These are phyloP conservation scores for Boletus vinaceobasis DNA, from an alignment of 768 basidiomycete genomes.

Conservation along the genomic window DNA sequence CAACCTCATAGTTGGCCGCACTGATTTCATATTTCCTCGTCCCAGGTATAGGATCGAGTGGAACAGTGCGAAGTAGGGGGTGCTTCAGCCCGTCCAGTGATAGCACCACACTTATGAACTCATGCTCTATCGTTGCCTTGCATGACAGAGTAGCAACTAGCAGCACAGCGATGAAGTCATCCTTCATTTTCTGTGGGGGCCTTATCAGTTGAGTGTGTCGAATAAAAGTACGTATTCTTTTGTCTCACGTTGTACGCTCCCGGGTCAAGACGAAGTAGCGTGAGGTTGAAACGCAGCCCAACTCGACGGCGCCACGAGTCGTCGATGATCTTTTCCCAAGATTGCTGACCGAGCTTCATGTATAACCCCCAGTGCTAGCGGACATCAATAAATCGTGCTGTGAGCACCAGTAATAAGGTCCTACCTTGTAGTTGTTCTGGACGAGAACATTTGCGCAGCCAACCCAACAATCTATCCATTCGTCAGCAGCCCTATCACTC, in stretches of 20 bases:
- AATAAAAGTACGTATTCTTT: neutral
- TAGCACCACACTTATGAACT: slow-evolving; percentile 56
- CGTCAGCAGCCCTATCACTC: slow-evolving; percentile 41
- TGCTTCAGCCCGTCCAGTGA: slow-evolving; percentile 56
- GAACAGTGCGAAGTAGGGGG: slow-evolving; percentile 41
- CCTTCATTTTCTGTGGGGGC: slow-evolving; percentile 39
- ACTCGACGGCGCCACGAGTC: slow-evolving; percentile 52
- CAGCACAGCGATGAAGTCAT: slow-evolving; percentile 53
- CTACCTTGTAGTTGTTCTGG: slow-evolving; percentile 45
- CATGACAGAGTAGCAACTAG: slow-evolving; percentile 49
- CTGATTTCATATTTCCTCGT: slow-evolving; percentile 31
- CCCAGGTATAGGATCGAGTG: slow-evolving; percentile 21
- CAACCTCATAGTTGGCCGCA: slow-evolving; percentile 26
- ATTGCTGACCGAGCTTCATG: slow-evolving; percentile 48
- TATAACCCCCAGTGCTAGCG: slow-evolving; percentile 60
- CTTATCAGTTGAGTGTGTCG: neutral
- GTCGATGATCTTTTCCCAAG: slow-evolving; percentile 55
- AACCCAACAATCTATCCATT: slow-evolving; percentile 71
- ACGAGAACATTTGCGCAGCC: slow-evolving; percentile 63
- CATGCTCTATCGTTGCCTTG: slow-evolving; percentile 50
- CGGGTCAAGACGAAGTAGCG: slow-evolving; percentile 56
- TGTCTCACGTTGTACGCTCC: slow-evolving; percentile 53
- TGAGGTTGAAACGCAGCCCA: slow-evolving; percentile 59
- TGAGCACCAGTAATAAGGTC: slow-evolving; percentile 1
- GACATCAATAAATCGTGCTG: neutral